Evolutionary conservation across 2,329 filamentous ascomycete genomes (phyloP).

Genomic region (Colletotrichum cuscutae): DNA sequence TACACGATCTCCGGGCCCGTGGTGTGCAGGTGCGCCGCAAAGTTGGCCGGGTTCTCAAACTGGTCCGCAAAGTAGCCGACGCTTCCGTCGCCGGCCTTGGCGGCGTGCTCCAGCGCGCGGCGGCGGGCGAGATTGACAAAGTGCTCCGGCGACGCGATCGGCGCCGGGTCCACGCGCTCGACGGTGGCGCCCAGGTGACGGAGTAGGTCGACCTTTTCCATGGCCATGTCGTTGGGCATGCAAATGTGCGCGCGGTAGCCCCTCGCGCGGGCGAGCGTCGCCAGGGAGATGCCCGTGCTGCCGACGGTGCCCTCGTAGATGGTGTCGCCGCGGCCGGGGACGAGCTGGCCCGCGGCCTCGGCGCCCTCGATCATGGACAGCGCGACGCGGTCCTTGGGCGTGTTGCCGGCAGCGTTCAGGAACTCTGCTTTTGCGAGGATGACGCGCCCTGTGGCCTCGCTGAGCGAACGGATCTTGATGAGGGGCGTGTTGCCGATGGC

Average conservation of each 20-base stretch:
- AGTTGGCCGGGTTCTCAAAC: conserved; percentile 93
- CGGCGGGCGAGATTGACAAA: conserved; percentile 92
- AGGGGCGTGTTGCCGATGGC: conserved; percentile 95
- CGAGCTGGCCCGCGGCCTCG: conserved; percentile 80
- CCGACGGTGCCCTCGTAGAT: conserved; percentile 98
- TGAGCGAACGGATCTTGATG: conserved; percentile 85
- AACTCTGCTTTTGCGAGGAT: conserved; percentile 97
- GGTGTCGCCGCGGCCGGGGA: conserved; percentile 85
- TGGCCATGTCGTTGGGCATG: conserved; percentile 92
- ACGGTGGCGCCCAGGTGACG: conserved; percentile 92
- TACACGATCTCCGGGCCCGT: conserved; percentile 91
- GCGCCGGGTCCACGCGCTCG: conserved; percentile 88
- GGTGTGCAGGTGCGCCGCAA: conserved; percentile 80
- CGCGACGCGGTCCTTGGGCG: conserved; percentile 94
- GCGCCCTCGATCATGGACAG: conserved; percentile 87
- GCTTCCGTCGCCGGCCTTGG: conserved; percentile 66
- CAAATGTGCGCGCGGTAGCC: conserved; percentile 96
- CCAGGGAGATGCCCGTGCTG: conserved; percentile 94
- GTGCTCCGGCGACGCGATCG: conserved; percentile 92
- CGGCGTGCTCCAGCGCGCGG: conserved; percentile 80
- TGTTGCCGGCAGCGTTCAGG: conserved; percentile 92
- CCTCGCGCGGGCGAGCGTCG: conserved; percentile 85
- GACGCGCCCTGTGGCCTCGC: conserved; percentile 84
- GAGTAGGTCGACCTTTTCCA: conserved; percentile 90
- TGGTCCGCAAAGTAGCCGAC: conserved; percentile 95